These are phyloP conservation scores for Kondoa subrosea DNA, from an alignment of 768 basidiomycete species.

Conservation along the genomic window DNA sequence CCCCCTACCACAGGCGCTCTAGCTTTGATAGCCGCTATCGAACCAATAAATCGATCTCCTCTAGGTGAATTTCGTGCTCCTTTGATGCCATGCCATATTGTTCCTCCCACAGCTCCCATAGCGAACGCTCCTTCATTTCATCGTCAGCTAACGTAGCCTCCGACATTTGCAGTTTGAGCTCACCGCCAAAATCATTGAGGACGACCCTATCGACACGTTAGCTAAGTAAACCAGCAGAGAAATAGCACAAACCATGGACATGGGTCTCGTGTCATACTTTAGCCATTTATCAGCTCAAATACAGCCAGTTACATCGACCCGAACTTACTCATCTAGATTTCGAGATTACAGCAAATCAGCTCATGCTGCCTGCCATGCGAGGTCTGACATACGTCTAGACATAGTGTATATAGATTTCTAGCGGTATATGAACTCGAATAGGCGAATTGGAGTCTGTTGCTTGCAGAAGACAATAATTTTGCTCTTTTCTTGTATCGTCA, in stretches of 20 bases:
- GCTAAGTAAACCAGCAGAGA: neutral
- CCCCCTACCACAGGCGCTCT: conserved; percentile 95
- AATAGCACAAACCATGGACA: neutral
- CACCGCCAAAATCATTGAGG: conserved; percentile 7
- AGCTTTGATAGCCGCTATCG: conserved; percentile 90
- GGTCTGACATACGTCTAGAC: neutral
- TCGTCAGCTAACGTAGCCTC: no score
- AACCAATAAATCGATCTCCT: conserved; percentile 85
- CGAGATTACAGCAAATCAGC: neutral
- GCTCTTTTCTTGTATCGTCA: no score
- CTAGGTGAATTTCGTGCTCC: conserved; percentile 90
- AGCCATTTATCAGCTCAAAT: neutral
- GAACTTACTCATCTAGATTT: neutral
- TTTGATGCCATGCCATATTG: conserved; percentile 97
- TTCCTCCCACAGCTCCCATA: conserved; percentile 76
- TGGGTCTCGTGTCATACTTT: neutral
- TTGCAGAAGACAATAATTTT: no score
- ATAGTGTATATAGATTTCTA: neutral
- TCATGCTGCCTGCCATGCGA: neutral
- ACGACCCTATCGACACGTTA: neutral
- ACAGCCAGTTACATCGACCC: neutral
- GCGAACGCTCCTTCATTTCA: neutral
- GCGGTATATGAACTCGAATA: no score
- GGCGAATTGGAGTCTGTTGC: no score
- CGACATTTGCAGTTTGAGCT: neutral